Base-by-base conservation (phyloP, 257 asterid species). In the Penstemon davidsonii region DNA sequence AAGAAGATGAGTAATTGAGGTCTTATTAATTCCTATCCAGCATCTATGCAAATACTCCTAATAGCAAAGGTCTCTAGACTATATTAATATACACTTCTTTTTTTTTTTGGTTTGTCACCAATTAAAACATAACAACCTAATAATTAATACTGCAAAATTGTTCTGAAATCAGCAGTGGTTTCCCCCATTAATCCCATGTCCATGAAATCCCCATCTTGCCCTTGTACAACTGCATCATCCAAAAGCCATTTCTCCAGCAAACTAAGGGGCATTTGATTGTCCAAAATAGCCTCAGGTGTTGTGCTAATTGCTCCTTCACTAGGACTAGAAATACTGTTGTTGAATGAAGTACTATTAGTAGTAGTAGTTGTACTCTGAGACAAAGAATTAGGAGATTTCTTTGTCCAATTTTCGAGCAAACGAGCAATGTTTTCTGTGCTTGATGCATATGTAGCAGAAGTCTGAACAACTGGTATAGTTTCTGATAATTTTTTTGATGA, bases 381-480 rank as follows among this genome's bases (percentile, higher is more conserved):
- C 4, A 65, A 61, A 3, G 65, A 13, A 11, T 77, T 80, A 0
- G 82, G 85, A 5, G 88, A 52, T 12, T 69, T 80, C 4, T 81
- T 81, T 68, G 19, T 70, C 92, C 95, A 87, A 44, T 75, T 82
- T 36, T 77, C 74, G 37, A 87, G 89, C 83, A 86, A 71, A 7
- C 84, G 82, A n/a, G 95, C 86, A 6, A 87, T 87, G 77, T 87
- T 87, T n/a, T 85, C 92, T 0, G 89, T 76, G 44, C 88, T 87
- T 0, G 87, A 78, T 15, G 88, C 95, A 7, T 87, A 87, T 0
- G 87, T 13, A 6, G 33, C 2, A 25, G 80, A 47, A 3, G 78
- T 6, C 38, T 63, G 84, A 56, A 41, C 15, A 2, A 72, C n/a
- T 1, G 67, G 78, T 39, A 1, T 40, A 12, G 60, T 66, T 43